phyloP scores from a whole-genome alignment of 2,329 filamentous ascomycete species.

The Aspergillaceae sp. region DNA sequence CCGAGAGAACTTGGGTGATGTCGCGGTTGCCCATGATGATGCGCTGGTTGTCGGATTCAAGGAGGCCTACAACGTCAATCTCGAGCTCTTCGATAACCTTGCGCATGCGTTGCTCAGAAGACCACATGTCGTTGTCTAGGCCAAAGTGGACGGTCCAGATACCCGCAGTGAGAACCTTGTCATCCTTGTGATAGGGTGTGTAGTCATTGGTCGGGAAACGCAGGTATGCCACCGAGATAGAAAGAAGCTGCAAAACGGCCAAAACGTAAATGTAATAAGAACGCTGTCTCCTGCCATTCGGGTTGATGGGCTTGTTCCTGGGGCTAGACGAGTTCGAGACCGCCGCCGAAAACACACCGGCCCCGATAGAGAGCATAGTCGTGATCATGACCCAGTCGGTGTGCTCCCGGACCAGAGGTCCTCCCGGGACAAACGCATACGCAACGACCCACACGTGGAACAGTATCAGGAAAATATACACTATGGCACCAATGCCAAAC shows the following conservation, averaged over 20 bases:
- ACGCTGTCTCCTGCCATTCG: slow-evolving; percentile 42
- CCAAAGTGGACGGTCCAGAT: slow-evolving; percentile 99
- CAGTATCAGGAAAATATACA: slow-evolving; percentile 91
- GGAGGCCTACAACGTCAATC: slow-evolving; percentile 88
- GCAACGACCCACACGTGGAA: slow-evolving; percentile 98
- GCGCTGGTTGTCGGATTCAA: slow-evolving; percentile 87
- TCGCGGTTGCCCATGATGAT: slow-evolving; percentile 99
- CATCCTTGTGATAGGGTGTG: slow-evolving; percentile 76
- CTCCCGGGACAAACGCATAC: slow-evolving; percentile 94
- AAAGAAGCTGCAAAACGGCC: slow-evolving; percentile 67
- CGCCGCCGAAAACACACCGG: slow-evolving; percentile 65
- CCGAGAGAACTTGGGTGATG: slow-evolving; percentile 86
- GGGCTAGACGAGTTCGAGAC: slow-evolving; percentile 45
- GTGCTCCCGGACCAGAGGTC: slow-evolving; percentile 81
- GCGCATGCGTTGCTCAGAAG: slow-evolving; percentile 86
- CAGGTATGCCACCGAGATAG: slow-evolving; percentile 71
- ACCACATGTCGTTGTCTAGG: slow-evolving; percentile 98
- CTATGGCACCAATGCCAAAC: slow-evolving; percentile 79
- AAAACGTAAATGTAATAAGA: slow-evolving; percentile 66
- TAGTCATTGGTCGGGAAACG: slow-evolving; percentile 93
- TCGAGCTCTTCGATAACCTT: slow-evolving; percentile 89
- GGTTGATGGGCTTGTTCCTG: slow-evolving; percentile 31
- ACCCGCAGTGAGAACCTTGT: slow-evolving; percentile 81
- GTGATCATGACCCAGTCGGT: slow-evolving; percentile 92
- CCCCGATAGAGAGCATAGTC: slow-evolving; percentile 76